A percentile compares a stretch with the other conserved stretches of the same genome.
These are phyloP conservation scores for Fusarium graminum DNA, from an alignment of 2,329 filamentous ascomycete species.

Conservation along the genomic window DNA sequence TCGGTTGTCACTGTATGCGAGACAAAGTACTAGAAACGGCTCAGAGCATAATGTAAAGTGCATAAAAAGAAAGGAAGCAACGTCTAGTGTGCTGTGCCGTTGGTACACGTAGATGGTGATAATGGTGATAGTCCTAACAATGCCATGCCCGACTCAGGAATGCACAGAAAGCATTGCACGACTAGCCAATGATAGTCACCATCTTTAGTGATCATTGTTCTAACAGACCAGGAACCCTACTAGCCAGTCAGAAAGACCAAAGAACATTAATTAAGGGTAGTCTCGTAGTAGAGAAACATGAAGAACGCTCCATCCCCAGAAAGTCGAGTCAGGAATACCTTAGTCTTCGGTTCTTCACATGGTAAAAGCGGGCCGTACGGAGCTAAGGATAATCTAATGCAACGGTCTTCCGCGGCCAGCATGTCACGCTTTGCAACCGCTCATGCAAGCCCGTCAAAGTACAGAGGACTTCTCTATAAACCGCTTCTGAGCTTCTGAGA, in stretches of 20 bases:
- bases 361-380: constrained; percentile 31
- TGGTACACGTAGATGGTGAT: not conserved
- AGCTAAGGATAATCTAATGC: constrained; percentile 2
- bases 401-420: constrained; percentile 28
- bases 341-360: constrained; percentile 13
- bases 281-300: no score
- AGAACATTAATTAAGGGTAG: no score
- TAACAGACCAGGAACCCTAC: constrained; percentile 20
- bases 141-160: constrained; percentile 38
- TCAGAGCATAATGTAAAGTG: constrained; percentile 11
- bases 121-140: not conserved
- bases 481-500: not conserved
- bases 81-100: not conserved
- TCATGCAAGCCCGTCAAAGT: not conserved
- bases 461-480: not conserved
- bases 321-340: constrained; percentile 22
- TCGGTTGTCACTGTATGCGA: not conserved
- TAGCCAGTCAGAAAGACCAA: not conserved
- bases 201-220: not conserved
- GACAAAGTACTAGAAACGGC: constrained; percentile 2
- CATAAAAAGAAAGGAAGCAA: constrained; percentile 12
- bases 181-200: not conserved
- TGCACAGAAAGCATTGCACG: constrained; percentile 12
- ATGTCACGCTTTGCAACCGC: constrained; percentile 22
- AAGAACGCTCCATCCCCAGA: not conserved